Conservation (phyloP, 306 rosid genomes). For the Rosa chinensis region DNA sequence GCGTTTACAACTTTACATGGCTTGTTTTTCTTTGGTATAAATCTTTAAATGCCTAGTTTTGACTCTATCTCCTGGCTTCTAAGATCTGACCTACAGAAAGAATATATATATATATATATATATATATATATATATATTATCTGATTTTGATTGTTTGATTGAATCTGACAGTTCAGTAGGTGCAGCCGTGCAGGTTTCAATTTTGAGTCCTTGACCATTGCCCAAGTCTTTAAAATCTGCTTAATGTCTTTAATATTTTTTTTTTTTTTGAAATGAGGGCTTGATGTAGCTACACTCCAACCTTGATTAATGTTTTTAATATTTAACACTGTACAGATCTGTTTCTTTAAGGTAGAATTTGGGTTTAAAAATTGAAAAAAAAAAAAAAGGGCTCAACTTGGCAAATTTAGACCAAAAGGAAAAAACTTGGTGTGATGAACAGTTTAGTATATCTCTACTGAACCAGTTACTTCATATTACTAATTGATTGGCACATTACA, state of each 20-base stretch:
- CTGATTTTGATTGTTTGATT: slow-evolving; percentile 13
- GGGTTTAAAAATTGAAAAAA: neutral
- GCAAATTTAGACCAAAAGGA: neutral
- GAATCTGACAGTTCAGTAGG: neutral
- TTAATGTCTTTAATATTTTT: neutral
- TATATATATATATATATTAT: neutral
- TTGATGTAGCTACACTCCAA: too few relatives aligned
- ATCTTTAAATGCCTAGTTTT: neutral
- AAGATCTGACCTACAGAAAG: slow-evolving; percentile 17
- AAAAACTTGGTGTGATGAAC: neutral
- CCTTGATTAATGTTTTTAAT: neutral
- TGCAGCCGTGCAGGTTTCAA: neutral
- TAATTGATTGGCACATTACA: slow-evolving; percentile 15
- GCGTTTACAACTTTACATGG: neutral
- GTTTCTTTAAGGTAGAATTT: neutral
- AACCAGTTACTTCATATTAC: neutral
- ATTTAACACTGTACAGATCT: neutral
- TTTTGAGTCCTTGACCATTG: neutral
- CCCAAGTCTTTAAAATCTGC: neutral
- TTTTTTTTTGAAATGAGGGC: too few relatives aligned
- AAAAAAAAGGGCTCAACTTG: neutral
- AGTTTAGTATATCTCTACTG: neutral
- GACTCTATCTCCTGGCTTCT: neutral
- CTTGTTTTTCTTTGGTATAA: neutral
- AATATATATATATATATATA: neutral